Evolutionary conservation across 805 yeast species (phyloP).

Genomic region (Wickerhamiella australiensis): DNA sequence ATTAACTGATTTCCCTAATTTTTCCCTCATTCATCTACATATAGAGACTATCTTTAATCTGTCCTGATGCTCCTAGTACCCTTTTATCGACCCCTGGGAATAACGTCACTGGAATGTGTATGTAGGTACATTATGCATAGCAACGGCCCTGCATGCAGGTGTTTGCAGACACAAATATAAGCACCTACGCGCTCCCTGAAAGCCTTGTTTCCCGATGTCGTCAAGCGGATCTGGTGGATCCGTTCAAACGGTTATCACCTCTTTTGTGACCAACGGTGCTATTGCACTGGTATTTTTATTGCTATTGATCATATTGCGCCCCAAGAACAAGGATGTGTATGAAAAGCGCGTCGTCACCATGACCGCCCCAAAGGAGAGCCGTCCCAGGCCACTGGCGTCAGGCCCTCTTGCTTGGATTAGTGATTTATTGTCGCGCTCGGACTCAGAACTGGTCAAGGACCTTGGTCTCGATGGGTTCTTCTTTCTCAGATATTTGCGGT

Average conservation of each 20-base stretch:
- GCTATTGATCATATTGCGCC: constrained; percentile 54
- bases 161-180: not conserved
- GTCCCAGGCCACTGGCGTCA: constrained; percentile 60
- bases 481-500: constrained; percentile 62
- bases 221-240: constrained; percentile 6
- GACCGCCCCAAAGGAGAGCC: constrained; percentile 33
- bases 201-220: not conserved
- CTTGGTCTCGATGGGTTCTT: constrained; percentile 93
- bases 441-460: constrained; percentile 65
- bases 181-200: not conserved
- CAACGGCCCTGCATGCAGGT: constrained; percentile 8
- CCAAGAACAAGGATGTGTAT: constrained; percentile 59
- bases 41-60: too few species aligned
- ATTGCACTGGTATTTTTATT: constrained; percentile 50
- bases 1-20: too few species aligned
- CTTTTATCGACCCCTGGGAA: not conserved
- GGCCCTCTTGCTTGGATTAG: constrained; percentile 62
- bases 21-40: too few species aligned
- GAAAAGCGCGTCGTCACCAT: constrained; percentile 66
- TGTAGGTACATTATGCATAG: constrained; percentile 11
- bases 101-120: constrained; percentile 6
- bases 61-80: too few species aligned
- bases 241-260: constrained; percentile 40
- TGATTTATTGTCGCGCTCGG: constrained; percentile 53
- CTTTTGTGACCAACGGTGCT: constrained; percentile 56